Evolutionary conservation across 83 land plant species (phyloP), one percentile per base, ranked within the genome.

Genomic region (Isoetes engelmannii): DNA sequence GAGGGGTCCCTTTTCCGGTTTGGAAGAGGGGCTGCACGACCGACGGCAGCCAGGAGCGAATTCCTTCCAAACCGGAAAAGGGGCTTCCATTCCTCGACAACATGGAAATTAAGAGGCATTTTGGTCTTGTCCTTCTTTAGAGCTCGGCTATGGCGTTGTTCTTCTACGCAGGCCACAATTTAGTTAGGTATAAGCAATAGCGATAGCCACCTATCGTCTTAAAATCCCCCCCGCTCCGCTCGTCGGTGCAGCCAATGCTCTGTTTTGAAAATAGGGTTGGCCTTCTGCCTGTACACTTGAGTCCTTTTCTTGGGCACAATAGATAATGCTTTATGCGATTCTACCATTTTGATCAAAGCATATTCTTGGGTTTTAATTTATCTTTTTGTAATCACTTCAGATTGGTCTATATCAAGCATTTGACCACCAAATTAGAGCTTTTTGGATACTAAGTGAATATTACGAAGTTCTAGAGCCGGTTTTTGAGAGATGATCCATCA

Each of bases 391-490:
- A 91, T 91, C 59, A 86, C 87, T 47, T 86, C 97, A 0, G 97
- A 91, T 81, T 91, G 97, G 97, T 91, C 44, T 91, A 91, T 66
- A 88, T 91, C 75, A 91, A 91, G 72, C 97, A 91, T 69, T 88
- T 91, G 83, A 92, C 88, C 41, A 88, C 87, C 3, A 84, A 86
- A 67, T 86, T 91, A 4, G 97, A 90, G 62, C 74, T 42, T 91
- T 88, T 70, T 88, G 84, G 86, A 8, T 89, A 19, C 17, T 80
- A 17, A 88, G 87, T 15, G 92, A 89, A 47, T 92, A 91, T 82
- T 84, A 86, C 53, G n/a, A n/a, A n/a, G n/a, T n/a, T n/a, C n/a
- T n/a, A n/a, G n/a, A n/a, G n/a, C n/a, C n/a, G n/a, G n/a, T n/a
- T n/a, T n/a, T n/a, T n/a, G n/a, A n/a, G n/a, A n/a, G n/a, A n/a